These are phyloP conservation scores for Barnettozyma populi DNA, from an alignment of 805 yeast species.

Conservation along the genomic window DNA sequence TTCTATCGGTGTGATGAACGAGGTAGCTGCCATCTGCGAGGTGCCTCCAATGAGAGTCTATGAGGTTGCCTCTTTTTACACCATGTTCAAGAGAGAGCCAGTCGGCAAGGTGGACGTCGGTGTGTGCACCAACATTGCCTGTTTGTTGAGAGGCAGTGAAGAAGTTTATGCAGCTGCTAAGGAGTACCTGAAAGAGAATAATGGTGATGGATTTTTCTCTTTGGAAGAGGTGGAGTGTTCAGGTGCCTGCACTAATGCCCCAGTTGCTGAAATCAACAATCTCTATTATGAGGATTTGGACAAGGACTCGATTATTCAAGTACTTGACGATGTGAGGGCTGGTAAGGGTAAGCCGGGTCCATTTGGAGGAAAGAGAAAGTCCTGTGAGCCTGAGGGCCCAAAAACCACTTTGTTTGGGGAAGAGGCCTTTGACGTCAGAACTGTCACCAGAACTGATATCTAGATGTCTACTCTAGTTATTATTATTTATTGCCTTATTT, in stretches of 20 bases:
- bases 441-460: conserved; percentile 68
- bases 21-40: conserved; percentile 76
- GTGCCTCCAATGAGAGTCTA: conserved; percentile 94
- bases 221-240: conserved; percentile 86
- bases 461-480: conserved; percentile 21
- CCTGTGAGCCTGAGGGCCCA: conserved; percentile 76
- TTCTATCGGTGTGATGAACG: conserved; percentile 82
- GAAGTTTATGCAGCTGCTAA: conserved; percentile 68
- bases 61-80: conserved; percentile 88
- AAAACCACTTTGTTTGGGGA: conserved; percentile 52
- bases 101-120: conserved; percentile 82
- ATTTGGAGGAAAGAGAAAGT: conserved; percentile 50
- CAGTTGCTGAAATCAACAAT: conserved; percentile 82
- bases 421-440: conserved; percentile 65
- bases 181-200: conserved; percentile 59
- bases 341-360: conserved; percentile 71
- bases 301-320: conserved; percentile 51
- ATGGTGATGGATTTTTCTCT: conserved; percentile 69
- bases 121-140: conserved; percentile 86
- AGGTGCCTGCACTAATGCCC: conserved; percentile 90
- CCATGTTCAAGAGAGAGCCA: conserved; percentile 84
- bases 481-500: conserved; percentile 4
- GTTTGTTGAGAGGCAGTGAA: conserved; percentile 80
- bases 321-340: conserved; percentile 56
- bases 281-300: conserved; percentile 81